Evolutionary conservation across 1,284 basidiomycete genomes (phyloP).

Genomic region (Papiliotrema nemorosa): DNA sequence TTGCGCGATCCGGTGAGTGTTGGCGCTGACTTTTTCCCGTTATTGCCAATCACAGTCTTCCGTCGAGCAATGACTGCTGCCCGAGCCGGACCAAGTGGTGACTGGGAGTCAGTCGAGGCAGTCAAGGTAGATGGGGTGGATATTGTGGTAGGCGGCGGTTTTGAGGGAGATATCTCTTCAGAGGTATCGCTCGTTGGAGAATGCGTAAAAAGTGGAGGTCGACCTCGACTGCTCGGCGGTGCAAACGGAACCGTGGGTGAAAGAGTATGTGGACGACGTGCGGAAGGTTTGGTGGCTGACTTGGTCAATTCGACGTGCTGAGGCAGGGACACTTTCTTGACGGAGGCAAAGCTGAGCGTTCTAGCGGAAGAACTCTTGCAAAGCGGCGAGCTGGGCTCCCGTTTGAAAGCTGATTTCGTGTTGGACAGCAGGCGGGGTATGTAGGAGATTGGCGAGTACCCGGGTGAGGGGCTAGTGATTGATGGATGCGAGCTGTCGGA

Average conservation of each 20-base stretch:
- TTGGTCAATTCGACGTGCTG: no score
- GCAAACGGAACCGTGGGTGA: no score
- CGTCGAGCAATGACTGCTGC: not conserved
- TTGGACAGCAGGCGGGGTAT: constrained; percentile 12
- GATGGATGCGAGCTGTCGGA: not conserved
- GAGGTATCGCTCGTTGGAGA: not conserved
- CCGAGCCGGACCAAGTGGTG: not conserved
- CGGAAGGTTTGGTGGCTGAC: no score
- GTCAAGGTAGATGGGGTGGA: not conserved
- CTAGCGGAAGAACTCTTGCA: not conserved
- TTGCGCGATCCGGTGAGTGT: not conserved
- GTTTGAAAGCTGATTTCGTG: constrained; percentile 7
- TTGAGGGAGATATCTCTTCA: constrained; percentile 3
- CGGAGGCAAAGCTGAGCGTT: no score
- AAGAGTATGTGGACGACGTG: no score
- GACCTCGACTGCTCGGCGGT: no score
- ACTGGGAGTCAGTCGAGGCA: not conserved
- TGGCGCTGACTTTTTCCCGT: not conserved
- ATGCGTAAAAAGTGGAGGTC: not conserved
- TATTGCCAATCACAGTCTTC: not conserved
- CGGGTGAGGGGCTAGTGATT: not conserved
- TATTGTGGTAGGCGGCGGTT: not conserved
- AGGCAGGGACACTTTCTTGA: no score
- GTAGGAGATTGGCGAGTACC: not conserved
- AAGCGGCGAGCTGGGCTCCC: not conserved